A percentile compares a stretch with the other conserved stretches of the same genome.
Evolutionary conservation across 2,329 filamentous ascomycete genomes (phyloP).

Genomic region (Blastomyces silverae): DNA sequence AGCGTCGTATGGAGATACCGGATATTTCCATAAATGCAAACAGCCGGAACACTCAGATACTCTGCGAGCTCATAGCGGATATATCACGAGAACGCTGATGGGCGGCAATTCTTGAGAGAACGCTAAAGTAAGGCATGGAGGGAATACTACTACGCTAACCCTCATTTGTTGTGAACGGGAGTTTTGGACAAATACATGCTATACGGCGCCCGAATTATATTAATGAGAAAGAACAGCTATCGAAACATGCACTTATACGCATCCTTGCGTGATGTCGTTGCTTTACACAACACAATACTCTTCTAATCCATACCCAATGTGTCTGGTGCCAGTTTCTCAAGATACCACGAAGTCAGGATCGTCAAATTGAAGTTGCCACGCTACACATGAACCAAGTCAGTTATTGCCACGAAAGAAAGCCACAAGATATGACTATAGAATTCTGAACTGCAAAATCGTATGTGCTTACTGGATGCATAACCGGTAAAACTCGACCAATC

Average conservation of each 20-base stretch:
- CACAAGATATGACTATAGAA: neutral
- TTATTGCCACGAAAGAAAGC: neutral
- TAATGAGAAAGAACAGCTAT: neutral
- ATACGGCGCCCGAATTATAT: neutral
- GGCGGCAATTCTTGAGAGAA: no score
- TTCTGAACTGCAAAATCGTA: neutral
- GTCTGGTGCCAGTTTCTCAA: neutral
- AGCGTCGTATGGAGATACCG: neutral
- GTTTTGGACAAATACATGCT: neutral
- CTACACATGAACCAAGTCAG: constrained; percentile 14
- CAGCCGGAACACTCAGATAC: neutral
- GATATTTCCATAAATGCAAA: neutral
- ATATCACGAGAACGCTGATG: neutral
- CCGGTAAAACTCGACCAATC: constrained; percentile 44
- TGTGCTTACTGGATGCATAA: constrained; percentile 42
- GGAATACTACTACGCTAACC: neutral
- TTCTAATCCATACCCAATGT: neutral
- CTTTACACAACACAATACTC: neutral
- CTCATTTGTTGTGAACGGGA: neutral
- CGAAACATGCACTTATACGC: neutral
- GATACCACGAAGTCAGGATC: constrained; percentile 13
- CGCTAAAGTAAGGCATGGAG: neutral
- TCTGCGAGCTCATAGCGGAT: neutral
- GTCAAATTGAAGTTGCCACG: constrained; percentile 23
- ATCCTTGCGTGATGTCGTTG: neutral